Percentiles rank a stretch among this genome's conserved stretches.
These are phyloP conservation scores for Fomitopsis palustris DNA, from an alignment of 1,284 basidiomycete genomes.

Conservation along the genomic window DNA sequence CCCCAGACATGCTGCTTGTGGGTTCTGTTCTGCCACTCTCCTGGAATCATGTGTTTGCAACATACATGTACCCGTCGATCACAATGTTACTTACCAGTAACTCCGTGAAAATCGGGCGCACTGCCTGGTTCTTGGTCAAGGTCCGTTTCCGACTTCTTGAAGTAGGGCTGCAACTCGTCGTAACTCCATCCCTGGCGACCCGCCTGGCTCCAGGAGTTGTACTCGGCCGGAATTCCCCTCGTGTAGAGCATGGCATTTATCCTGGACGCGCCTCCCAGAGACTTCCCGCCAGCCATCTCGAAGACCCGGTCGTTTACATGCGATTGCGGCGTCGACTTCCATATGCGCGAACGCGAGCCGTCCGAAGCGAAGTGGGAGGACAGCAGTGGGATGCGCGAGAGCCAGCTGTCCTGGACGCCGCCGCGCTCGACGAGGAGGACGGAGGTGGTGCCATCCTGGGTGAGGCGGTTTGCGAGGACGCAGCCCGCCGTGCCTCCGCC, in stretches of 20 bases:
- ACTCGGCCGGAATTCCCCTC: slow-evolving; percentile 33
- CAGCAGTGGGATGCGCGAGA: not conserved
- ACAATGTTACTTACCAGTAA: not conserved
- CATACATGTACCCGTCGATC: not conserved
- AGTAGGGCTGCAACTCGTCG: slow-evolving; percentile 34
- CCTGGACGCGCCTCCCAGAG: not conserved
- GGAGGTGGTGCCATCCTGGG: not conserved
- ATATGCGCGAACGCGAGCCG: not conserved
- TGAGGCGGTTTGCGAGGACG: slow-evolving; percentile 1
- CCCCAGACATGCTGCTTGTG: slow-evolving; percentile 1
- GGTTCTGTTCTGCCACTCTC: slow-evolving; percentile 1
- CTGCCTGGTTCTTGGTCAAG: slow-evolving; percentile 2
- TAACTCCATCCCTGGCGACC: slow-evolving; percentile 37
- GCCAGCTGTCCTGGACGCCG: not conserved
- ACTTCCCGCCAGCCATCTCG: not conserved
- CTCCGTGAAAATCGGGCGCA: not conserved
- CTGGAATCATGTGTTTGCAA: not conserved
- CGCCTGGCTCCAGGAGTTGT: slow-evolving; percentile 32
- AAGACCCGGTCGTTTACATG: slow-evolving; percentile 6
- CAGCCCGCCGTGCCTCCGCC: not conserved
- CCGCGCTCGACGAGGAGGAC: not conserved
- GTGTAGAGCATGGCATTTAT: slow-evolving; percentile 26
- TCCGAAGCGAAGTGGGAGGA: not conserved
- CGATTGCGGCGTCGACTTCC: slow-evolving; percentile 6
- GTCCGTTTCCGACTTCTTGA: slow-evolving; percentile 30